These are phyloP conservation scores for Citrus trifoliata DNA, from an alignment of 345 rosid species.

Conservation along the genomic window DNA sequence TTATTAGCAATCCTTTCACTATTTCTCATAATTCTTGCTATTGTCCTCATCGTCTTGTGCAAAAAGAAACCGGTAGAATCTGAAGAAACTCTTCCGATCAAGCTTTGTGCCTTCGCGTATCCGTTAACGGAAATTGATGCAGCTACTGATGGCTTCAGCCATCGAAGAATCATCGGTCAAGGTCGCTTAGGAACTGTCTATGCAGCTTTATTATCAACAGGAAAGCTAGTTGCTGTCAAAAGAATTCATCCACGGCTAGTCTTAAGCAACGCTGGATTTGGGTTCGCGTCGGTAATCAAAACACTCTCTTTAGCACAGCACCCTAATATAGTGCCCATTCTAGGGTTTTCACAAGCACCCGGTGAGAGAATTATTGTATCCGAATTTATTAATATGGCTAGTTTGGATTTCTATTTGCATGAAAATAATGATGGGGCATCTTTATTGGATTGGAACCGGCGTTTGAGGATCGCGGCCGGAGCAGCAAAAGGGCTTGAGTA, in stretches of 20 bases:
- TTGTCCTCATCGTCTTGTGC: conserved; percentile 47
- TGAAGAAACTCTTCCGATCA: conserved; percentile 40
- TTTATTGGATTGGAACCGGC: conserved; percentile 55
- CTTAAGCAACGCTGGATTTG: conserved; percentile 62
- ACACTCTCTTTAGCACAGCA: conserved; percentile 64
- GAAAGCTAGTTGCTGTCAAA: conserved; percentile 59
- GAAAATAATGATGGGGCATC: conserved; percentile 44
- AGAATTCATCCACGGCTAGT: conserved; percentile 73
- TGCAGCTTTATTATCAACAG: conserved; percentile 39
- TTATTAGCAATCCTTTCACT: conserved; percentile 47
- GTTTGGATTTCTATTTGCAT: conserved; percentile 52
- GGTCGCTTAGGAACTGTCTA: conserved; percentile 74
- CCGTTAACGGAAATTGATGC: conserved; percentile 57
- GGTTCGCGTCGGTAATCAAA: conserved; percentile 55
- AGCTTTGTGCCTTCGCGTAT: conserved; percentile 33
- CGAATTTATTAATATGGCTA: conserved; percentile 49
- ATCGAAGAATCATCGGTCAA: conserved; percentile 49
- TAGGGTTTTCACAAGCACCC: conserved; percentile 82
- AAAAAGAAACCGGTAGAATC: conserved; percentile 53
- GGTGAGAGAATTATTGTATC: conserved; percentile 69
- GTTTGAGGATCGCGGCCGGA: conserved; percentile 62
- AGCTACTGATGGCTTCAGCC: conserved; percentile 72
- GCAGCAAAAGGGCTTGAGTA: conserved; percentile 72
- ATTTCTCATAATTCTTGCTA: conserved; percentile 35
- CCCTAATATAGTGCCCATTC: conserved; percentile 56